A percentile compares a stretch with the other conserved stretches of the same genome.
Evolutionary conservation across 139 green algal genomes (phyloP).

Genomic region (Tetradesmus lagerheimii): DNA sequence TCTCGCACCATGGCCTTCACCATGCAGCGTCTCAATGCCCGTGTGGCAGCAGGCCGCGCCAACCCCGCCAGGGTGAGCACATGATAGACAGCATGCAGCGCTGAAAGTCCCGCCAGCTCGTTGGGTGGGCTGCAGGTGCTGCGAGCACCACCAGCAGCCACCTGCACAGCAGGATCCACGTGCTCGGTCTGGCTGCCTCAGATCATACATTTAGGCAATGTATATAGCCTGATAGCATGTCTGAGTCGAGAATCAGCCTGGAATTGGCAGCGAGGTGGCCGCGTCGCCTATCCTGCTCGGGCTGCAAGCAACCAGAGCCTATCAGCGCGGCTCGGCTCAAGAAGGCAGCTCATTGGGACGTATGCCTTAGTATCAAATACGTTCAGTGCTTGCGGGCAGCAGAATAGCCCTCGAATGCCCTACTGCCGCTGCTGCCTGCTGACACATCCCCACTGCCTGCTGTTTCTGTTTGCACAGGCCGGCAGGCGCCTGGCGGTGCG

Average conservation of each 20-base stretch:
- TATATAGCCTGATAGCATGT: neutral
- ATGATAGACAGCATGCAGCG: neutral
- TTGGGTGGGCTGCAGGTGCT: neutral
- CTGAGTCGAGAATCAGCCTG: neutral
- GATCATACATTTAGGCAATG: neutral
- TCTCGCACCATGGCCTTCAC: conserved; percentile 16
- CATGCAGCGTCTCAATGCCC: conserved; percentile 28
- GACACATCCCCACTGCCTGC: neutral
- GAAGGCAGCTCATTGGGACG: neutral
- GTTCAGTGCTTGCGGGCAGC: neutral
- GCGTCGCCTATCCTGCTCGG: neutral
- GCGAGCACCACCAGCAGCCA: neutral
- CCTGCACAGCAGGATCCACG: neutral
- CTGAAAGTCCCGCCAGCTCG: neutral
- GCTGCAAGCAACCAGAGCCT: neutral
- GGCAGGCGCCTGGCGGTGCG: conserved; percentile 51
- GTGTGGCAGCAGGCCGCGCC: neutral
- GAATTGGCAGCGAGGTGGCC: neutral
- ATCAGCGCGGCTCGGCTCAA: neutral
- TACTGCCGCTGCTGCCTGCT: neutral
- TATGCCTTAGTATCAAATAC: neutral
- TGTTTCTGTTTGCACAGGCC: conserved; percentile 31
- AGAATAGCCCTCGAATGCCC: neutral
- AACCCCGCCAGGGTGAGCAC: conserved; percentile 30
- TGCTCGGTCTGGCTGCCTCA: neutral